Evolutionary conservation across 805 yeast genomes (phyloP).

Genomic region (Kazachstania viticola): DNA sequence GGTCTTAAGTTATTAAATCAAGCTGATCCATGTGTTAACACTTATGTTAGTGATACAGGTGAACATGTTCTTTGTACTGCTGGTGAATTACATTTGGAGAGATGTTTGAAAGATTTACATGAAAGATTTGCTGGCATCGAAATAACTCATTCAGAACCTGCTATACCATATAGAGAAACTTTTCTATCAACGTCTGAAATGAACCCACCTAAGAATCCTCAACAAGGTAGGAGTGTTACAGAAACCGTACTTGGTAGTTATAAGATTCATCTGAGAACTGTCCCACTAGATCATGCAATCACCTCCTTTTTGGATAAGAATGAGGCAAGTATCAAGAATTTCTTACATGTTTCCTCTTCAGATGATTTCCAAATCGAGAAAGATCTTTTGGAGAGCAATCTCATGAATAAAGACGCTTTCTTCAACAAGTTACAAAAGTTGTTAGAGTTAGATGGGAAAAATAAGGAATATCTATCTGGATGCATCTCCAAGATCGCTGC

Average conservation of each 20-base stretch:
- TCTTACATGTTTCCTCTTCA: constrained; percentile 2
- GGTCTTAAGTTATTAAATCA: constrained; percentile 72
- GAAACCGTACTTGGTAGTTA: constrained; percentile 42
- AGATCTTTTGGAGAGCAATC: constrained; percentile 1
- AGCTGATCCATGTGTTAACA: constrained; percentile 92
- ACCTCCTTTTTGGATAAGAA: constrained; percentile 38
- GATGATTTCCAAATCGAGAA: background rate
- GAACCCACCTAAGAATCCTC: constrained; percentile 37
- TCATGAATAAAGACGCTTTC: constrained; percentile 19
- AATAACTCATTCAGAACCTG: constrained; percentile 78
- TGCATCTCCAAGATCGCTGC: constrained; percentile 36
- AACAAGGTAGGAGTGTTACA: constrained; percentile 38
- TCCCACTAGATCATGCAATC: constrained; percentile 45
- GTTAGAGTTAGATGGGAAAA: constrained; percentile 18
- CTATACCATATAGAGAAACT: constrained; percentile 89
- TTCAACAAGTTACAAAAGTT: constrained; percentile 24
- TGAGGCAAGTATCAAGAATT: constrained; percentile 32
- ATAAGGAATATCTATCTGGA: constrained; percentile 20
- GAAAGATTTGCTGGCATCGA: constrained; percentile 91
- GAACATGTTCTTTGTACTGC: constrained; percentile 91
- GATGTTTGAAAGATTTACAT: constrained; percentile 82
- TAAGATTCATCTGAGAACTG: constrained; percentile 30
- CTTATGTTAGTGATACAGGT: constrained; percentile 77
- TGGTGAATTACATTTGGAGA: constrained; percentile 90
- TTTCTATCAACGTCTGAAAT: constrained; percentile 41